Conservation (phyloP, 192 early-diverging fungal species). For the Spizellomyces punctatus region DNA sequence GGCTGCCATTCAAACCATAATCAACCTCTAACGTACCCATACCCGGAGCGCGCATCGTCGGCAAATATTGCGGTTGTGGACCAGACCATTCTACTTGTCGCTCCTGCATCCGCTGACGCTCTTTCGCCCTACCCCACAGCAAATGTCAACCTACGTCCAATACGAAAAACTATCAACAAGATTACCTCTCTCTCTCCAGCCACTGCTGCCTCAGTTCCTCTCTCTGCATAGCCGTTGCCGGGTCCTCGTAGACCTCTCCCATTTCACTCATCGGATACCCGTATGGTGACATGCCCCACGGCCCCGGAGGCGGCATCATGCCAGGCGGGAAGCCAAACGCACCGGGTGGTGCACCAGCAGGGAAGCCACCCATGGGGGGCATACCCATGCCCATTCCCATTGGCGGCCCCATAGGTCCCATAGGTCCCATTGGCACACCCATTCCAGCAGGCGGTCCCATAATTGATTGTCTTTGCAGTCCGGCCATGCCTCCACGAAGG, state of each 20-base stretch:
- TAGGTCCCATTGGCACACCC: constrained; percentile 14
- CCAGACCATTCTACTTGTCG: constrained; percentile 18
- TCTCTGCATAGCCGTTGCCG: constrained; percentile 23
- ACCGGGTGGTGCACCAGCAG: too few relatives aligned
- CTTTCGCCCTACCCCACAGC: constrained; percentile 12
- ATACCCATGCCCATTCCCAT: constrained; percentile 21
- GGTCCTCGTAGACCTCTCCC: constrained; percentile 28
- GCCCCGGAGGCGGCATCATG: constrained; percentile 7
- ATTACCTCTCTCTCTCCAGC: constrained; percentile 25
- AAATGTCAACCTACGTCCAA: not conserved
- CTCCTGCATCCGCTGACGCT: constrained; percentile 28
- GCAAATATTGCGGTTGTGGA: not conserved
- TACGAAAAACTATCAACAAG: not conserved
- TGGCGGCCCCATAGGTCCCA: constrained; percentile 10
- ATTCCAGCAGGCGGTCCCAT: constrained; percentile 3
- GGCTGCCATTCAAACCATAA: too few relatives aligned
- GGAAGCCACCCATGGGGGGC: constrained; percentile 8
- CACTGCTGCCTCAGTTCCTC: constrained; percentile 24
- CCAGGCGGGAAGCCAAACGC: not conserved
- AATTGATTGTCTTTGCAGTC: not conserved
- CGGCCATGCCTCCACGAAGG: constrained; percentile 23
- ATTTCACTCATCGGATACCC: constrained; percentile 30
- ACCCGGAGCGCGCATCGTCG: not conserved
- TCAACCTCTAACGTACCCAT: too few relatives aligned
- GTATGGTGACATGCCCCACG: constrained; percentile 4